Evolutionary conservation across 2,329 filamentous ascomycete species (phyloP), one percentile per base, ranked within the genome.

Genomic region (Stachybotrys echinatus): DNA sequence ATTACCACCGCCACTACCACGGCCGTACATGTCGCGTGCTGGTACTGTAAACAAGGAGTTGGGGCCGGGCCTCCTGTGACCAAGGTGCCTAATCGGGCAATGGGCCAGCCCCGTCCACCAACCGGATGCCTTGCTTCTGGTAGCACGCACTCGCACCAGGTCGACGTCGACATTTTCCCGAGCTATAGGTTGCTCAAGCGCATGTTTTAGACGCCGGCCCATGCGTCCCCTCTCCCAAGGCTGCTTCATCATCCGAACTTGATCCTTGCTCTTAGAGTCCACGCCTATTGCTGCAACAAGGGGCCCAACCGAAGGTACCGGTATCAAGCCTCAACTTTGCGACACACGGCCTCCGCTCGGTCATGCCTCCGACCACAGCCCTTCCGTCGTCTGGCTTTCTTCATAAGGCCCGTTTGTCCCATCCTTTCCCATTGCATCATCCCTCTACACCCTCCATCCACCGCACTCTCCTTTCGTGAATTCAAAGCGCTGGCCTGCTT

Each of bases 401-500:
- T 40, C 38, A 40, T 40, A 40, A 40, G 38, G 38, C 38, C n/a
- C 18, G 7, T 7, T 7, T 19, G 14, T n/a, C 38, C 38, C 38
- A n/a, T 17, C 38, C 6, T 40, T 40, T 6, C 6, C 38, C n/a
- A 40, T 19, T 40, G 14, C 38, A 40, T 19, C 38, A 40, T 40
- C 38, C 38, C 12, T 31, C 27, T 18, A n/a, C 45, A 8, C 22
- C 20, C 17, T 42, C 31, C 39, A 20, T 48, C 37, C 44, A 27
- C 38, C 31, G 38, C 23, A 6, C 37, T 39, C 17, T 38, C 21
- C 27, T 31, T 31, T 31, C 27, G 45, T 45, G 23, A 23, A 7
- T 40, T 2, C 18, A 52, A 55, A 54, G 50, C 54, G 38, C 54
- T 55, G 52, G 54, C 50, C 50, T 53, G 54, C 52, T 54, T 54